Percentiles rank a stretch among this genome's conserved stretches.
Evolutionary conservation across 139 green algal species (phyloP).

Genomic region (Picochlorum sp.): DNA sequence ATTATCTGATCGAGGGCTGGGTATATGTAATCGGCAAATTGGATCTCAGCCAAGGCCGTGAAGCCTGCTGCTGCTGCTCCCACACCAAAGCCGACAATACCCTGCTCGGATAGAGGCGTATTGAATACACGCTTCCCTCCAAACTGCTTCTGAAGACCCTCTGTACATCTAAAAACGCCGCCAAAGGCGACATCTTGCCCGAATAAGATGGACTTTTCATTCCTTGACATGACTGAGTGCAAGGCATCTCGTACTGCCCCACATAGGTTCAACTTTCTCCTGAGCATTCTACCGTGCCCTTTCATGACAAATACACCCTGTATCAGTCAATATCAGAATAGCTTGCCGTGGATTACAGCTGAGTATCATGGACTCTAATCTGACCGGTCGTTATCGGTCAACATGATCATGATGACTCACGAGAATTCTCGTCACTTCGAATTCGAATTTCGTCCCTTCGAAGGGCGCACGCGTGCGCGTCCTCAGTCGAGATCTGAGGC

Average conservation of each 20-base stretch:
- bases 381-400: no score
- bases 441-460: no score
- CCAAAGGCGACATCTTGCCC: constrained; percentile 90
- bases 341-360: no score
- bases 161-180: constrained; percentile 87
- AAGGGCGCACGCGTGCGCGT: no score
- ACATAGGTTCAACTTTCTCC: constrained; percentile 64
- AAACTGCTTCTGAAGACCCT: constrained; percentile 65
- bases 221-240: not conserved
- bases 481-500: no score
- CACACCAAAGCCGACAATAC: constrained; percentile 87
- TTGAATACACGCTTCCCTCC: constrained; percentile 83
- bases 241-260: constrained; percentile 71
- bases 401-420: no score
- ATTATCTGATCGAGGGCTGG: constrained; percentile 91
- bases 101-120: constrained; percentile 83
- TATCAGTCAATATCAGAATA: not conserved
- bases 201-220: constrained; percentile 61
- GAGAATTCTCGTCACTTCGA: no score
- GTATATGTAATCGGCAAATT: constrained; percentile 91
- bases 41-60: constrained; percentile 78
- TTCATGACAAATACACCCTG: not conserved
- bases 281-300: not conserved
- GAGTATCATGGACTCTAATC: no score
- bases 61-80: constrained; percentile 67